Percentiles rank a stretch among this genome's conserved stretches.
Evolutionary conservation across 768 basidiomycete genomes (phyloP).

Genomic region (Tulasnella sp.): DNA sequence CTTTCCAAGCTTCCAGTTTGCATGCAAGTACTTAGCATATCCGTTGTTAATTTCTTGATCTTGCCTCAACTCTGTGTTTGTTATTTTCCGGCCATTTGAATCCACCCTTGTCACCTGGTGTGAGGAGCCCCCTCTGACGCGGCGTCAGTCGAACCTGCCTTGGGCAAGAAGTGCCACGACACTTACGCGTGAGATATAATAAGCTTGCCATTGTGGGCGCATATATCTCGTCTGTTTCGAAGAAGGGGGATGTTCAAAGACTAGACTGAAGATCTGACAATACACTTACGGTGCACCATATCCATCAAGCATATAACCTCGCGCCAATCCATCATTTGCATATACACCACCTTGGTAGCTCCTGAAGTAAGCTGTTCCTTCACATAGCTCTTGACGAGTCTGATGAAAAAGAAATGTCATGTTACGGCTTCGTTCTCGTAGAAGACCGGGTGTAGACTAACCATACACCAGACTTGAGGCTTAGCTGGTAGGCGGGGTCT

Average conservation of each 20-base stretch:
- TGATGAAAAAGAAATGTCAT: not conserved
- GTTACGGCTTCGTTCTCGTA: not conserved
- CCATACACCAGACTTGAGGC: slow-evolving; percentile 5
- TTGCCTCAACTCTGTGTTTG: slow-evolving; percentile 46
- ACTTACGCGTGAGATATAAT: slow-evolving; percentile 82
- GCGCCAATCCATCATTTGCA: slow-evolving; percentile 53
- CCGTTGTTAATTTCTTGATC: slow-evolving; percentile 68
- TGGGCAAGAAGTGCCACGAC: not conserved
- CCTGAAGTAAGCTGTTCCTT: slow-evolving; percentile 69
- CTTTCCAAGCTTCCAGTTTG: slow-evolving; percentile 50
- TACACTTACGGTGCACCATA: slow-evolving; percentile 58
- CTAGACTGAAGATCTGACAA: slow-evolving; percentile 8
- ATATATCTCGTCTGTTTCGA: slow-evolving; percentile 59
- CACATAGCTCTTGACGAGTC: slow-evolving; percentile 77
- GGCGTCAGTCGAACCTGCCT: not conserved
- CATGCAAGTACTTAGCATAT: slow-evolving; percentile 66
- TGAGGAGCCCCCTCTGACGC: slow-evolving; percentile 21
- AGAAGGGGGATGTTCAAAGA: slow-evolving; percentile 26
- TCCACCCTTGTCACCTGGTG: not conserved
- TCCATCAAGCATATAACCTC: slow-evolving; percentile 73
- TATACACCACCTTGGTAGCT: slow-evolving; percentile 72
- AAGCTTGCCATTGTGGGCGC: slow-evolving; percentile 58
- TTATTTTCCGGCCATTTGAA: slow-evolving; percentile 32
- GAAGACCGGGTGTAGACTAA: not conserved
- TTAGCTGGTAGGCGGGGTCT: not conserved